Percentiles rank a stretch among this genome's conserved stretches.
These are phyloP conservation scores for Phytopythium montanum DNA, from an alignment of 352 stramenopile species.

Conservation along the genomic window DNA sequence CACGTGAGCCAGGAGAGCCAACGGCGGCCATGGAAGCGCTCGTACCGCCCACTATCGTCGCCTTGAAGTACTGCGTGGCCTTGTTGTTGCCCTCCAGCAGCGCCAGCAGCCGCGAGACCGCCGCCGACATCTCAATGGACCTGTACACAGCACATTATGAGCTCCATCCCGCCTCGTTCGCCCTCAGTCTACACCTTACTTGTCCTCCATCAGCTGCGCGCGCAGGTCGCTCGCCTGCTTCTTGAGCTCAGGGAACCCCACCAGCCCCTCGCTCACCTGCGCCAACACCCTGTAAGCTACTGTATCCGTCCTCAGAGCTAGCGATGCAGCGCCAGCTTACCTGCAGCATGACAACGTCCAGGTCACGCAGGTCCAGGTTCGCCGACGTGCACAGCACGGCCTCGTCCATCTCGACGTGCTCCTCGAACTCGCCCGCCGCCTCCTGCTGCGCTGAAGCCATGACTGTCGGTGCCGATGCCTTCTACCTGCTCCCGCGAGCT, in stretches of 20 bases:
- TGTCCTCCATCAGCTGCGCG: conserved; percentile 42
- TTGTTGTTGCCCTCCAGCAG: conserved; percentile 38
- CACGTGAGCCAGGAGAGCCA: background rate
- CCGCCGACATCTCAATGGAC: conserved; percentile 36
- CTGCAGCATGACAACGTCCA: conserved; percentile 49
- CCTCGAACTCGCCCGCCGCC: conserved; percentile 40
- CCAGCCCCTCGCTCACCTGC: conserved; percentile 46
- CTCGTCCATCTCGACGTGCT: conserved; percentile 64
- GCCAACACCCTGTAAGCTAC: background rate
- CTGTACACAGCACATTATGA: conserved; percentile 9
- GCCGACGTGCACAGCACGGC: conserved; percentile 60
- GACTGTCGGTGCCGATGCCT: background rate
- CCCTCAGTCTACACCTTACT: conserved; percentile 25
- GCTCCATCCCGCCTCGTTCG: background rate
- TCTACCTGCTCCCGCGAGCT: background rate
- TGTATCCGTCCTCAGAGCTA: background rate
- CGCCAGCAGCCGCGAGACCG: conserved; percentile 39
- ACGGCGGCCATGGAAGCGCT: background rate
- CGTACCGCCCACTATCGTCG: conserved; percentile 49
- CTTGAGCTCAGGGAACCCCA: conserved; percentile 26
- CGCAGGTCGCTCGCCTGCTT: conserved; percentile 43
- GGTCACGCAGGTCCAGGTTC: conserved; percentile 35
- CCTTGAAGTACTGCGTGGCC: conserved; percentile 62
- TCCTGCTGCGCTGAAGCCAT: conserved; percentile 19
- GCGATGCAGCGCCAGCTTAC: conserved; percentile 10